A percentile compares a stretch with the other conserved stretches of the same genome.
phyloP scores from a whole-genome alignment of 2,329 filamentous ascomycete genomes.

The Ascomycota sp. region DNA sequence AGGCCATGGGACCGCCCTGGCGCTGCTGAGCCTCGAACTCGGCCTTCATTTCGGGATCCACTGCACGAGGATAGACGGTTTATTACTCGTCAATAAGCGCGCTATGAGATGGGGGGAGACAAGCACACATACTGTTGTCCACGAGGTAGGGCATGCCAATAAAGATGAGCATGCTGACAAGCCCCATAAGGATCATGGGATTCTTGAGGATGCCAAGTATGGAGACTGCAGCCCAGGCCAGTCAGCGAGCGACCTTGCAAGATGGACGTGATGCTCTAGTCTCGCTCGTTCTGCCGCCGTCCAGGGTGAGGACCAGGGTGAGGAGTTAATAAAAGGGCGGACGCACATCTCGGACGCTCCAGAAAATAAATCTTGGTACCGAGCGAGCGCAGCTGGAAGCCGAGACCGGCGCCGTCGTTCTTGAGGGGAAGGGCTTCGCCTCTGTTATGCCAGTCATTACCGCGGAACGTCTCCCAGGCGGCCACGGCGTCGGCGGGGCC shows the following conservation, averaged over 20 bases:
- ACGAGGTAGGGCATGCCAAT: conserved; percentile 89
- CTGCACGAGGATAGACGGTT: conserved; percentile 28
- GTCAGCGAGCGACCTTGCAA: too few relatives aligned
- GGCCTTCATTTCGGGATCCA: conserved; percentile 89
- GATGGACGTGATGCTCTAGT: too few relatives aligned
- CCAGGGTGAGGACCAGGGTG: too few relatives aligned
- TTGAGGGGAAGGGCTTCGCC: conserved; percentile 37
- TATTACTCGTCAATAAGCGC: neutral
- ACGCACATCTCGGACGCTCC: conserved; percentile 56
- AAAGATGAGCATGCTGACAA: conserved; percentile 65
- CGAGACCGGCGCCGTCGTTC: conserved; percentile 17
- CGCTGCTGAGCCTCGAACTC: conserved; percentile 87
- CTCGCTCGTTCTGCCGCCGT: too few relatives aligned
- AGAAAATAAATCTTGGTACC: conserved; percentile 56
- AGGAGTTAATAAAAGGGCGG: neutral
- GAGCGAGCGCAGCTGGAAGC: conserved; percentile 41
- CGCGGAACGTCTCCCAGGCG: conserved; percentile 70
- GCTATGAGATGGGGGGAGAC: neutral
- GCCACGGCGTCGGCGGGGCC: conserved; percentile 38
- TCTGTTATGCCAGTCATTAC: conserved; percentile 77
- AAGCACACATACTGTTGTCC: conserved; percentile 61
- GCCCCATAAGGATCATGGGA: conserved; percentile 86
- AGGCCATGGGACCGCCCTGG: conserved; percentile 39
- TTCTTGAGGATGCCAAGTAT: conserved; percentile 73
- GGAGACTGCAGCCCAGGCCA: conserved; percentile 34